phyloP scores from a whole-genome alignment of 2,329 filamentous ascomycete genomes.

The Cytospora leucostoma region DNA sequence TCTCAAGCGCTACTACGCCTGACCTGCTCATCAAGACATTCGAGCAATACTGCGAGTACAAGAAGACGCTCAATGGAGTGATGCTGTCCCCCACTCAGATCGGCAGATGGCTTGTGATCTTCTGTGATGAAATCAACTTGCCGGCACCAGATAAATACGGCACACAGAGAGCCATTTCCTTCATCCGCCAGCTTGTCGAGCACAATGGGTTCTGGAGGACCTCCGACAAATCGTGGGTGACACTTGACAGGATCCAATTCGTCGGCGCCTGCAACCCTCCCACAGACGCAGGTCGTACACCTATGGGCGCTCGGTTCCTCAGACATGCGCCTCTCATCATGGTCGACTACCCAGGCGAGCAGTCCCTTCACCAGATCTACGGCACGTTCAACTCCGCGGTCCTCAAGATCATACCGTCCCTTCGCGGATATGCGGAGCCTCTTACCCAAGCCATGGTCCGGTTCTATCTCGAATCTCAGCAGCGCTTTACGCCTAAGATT shows the following conservation, averaged over 20 bases:
- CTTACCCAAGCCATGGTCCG: slow-evolving; percentile 97
- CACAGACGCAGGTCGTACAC: slow-evolving; percentile 93
- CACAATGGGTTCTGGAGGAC: slow-evolving; percentile 99
- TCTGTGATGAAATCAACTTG: slow-evolving; percentile 99
- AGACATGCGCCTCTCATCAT: slow-evolving; percentile 98
- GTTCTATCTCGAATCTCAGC: slow-evolving; percentile 92
- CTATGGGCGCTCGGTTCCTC: slow-evolving; percentile 89
- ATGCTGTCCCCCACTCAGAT: slow-evolving; percentile 96
- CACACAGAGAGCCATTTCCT: slow-evolving; percentile 95
- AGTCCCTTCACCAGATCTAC: slow-evolving; percentile 95
- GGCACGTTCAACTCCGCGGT: slow-evolving; percentile 96
- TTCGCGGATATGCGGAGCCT: slow-evolving; percentile 93
- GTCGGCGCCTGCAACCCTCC: slow-evolving; percentile 98
- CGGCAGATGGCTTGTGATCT: slow-evolving; percentile 95
- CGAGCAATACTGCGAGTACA: slow-evolving; percentile 99
- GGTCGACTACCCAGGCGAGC: slow-evolving; percentile 97
- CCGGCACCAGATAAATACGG: slow-evolving; percentile 97
- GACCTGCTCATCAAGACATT: slow-evolving; percentile 99
- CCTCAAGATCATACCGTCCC: slow-evolving; percentile 90
- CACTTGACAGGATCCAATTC: slow-evolving; percentile 96
- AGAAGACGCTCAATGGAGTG: slow-evolving; percentile 95
- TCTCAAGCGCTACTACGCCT: slow-evolving; percentile 96
- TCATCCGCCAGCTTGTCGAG: slow-evolving; percentile 94
- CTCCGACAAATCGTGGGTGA: slow-evolving; percentile 96
- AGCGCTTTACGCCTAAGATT: slow-evolving; percentile 91